These are phyloP conservation scores for Aegilops bicornis DNA, from an alignment of 176 grass and related monocot species.

Conservation along the genomic window DNA sequence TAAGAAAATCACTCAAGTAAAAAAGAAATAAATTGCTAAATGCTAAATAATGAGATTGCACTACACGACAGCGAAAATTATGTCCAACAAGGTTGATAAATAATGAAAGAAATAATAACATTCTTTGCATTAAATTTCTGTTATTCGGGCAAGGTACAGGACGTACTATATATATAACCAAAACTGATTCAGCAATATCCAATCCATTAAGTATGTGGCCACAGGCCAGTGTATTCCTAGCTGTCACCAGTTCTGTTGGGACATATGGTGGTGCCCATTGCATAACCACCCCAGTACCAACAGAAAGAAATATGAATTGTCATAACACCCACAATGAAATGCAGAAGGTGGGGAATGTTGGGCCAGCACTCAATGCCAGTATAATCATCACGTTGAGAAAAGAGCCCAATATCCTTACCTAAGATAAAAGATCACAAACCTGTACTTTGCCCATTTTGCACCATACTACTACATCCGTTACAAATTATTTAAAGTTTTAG, in stretches of 20 bases:
- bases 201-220: constrained; percentile 5
- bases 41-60: background rate
- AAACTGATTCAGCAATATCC: constrained; percentile 10
- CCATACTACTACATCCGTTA: background rate
- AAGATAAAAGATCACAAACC: constrained; percentile 4
- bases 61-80: background rate
- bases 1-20: background rate
- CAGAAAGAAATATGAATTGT: constrained; percentile 19
- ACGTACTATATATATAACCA: background rate
- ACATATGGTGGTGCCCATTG: constrained; percentile 1
- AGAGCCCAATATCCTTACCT: background rate
- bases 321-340: constrained; percentile 22
- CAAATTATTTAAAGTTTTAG: background rate
- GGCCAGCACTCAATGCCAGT: constrained; percentile 7
- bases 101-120: constrained; percentile 1
- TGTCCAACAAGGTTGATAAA: background rate
- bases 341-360: background rate
- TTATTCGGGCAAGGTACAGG: background rate
- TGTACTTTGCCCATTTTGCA: background rate
- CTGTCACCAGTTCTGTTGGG: constrained; percentile 19
- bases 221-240: constrained; percentile 12
- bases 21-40: background rate
- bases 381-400: constrained; percentile 7
- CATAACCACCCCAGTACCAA: background rate
- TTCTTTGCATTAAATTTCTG: background rate